Evolutionary conservation across 2,329 filamentous ascomycete species (phyloP), one percentile per base, ranked within the genome.

Genomic region (Ophiostoma montium): DNA sequence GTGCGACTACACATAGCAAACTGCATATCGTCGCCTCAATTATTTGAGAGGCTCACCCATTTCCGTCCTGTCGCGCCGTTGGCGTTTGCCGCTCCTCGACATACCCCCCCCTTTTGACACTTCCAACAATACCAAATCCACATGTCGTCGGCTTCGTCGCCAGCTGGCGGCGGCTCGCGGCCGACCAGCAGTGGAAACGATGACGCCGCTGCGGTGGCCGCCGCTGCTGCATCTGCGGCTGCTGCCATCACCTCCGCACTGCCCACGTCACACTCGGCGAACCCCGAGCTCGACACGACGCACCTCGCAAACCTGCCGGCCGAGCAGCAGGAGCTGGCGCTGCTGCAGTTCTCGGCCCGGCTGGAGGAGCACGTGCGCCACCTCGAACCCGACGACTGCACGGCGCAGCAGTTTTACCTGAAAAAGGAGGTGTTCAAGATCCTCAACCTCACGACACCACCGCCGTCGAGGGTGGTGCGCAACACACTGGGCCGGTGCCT

Each of bases 391-490:
- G 86, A 95, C 57, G 84, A 85, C 61, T 84, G 89, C 57, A 90
- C 86, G 19, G 78, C 85, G 12, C 85, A 95, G 67, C 92, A 98
- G 65, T 80, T 88, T 59, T 86, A 86, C 62, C 74, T 98, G 58
- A 95, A 95, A 67, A 89, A 86, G 63, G 88, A 96, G 72, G 75
- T 95, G 56, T 86, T 96, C 65, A 87, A 95, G 67, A 84, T 98
- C 62, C 76, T 98, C 63, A 88, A 82, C 59, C 77, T 98, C 35
- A 63, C 80, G 45, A 75, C 86, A 36, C 90, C 90, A 50, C 76
- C 84, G 44, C 87, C 90, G 35, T 90, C 87, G 38, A 78, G 92
- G 62, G 84, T 95, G 36, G 84, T 95, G 61, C 80, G 92, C 58
- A 92, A 90, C 67, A 94, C 90, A 62, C 65, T 96, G 33, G 90